These are phyloP conservation scores for Mycena chlorophos DNA, from an alignment of 768 basidiomycete genomes.

Conservation along the genomic window DNA sequence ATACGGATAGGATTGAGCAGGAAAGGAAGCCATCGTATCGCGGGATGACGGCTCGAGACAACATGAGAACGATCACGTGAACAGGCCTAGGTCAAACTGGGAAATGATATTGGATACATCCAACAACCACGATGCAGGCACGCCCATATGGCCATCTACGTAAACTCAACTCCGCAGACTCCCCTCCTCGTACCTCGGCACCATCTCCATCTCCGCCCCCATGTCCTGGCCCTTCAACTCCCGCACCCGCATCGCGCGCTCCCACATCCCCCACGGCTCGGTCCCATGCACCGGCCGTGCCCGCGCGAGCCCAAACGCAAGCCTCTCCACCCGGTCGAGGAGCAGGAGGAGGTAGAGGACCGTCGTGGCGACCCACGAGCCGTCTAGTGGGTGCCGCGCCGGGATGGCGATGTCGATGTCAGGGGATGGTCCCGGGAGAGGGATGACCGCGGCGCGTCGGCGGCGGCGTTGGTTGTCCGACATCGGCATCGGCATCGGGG, in stretches of 20 bases:
- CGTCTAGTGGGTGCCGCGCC: constrained; percentile 32
- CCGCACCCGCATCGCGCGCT: constrained; percentile 28
- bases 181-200: neutral
- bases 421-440: constrained; percentile 24
- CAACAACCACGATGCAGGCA: too few species aligned
- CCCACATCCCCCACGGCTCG: constrained; percentile 59
- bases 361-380: constrained; percentile 12
- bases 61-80: too few species aligned
- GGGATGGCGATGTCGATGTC: too few species aligned
- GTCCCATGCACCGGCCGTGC: constrained; percentile 52
- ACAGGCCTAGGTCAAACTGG: too few species aligned
- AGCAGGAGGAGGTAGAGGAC: constrained; percentile 29
- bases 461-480: constrained; percentile 7
- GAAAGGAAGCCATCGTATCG: too few species aligned
- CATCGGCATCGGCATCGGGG: constrained; percentile 18
- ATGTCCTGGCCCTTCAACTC: neutral
- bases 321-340: constrained; percentile 39
- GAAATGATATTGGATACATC: too few species aligned
- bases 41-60: too few species aligned
- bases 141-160: too few species aligned
- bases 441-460: constrained; percentile 1
- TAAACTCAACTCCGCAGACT: too few species aligned
- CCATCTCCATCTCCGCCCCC: neutral
- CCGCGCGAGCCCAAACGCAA: constrained; percentile 35
- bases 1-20: too few species aligned